A percentile compares a stretch with the other conserved stretches of the same genome.
These are phyloP conservation scores for Fomitopsis pinicola DNA, from an alignment of 1,284 basidiomycete species.

Conservation along the genomic window DNA sequence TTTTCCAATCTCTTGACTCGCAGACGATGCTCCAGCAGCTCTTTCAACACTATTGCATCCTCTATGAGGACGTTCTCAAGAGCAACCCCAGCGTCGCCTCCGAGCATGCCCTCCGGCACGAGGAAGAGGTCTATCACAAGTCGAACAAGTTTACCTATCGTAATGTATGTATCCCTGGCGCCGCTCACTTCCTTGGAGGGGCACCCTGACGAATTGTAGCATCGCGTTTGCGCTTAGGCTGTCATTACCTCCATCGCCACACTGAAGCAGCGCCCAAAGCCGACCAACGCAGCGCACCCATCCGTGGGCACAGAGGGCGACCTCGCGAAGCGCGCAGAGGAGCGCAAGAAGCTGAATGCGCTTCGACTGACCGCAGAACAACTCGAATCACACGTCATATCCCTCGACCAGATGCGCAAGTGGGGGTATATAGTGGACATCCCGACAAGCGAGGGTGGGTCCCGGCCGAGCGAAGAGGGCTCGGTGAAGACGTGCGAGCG, in stretches of 20 bases:
- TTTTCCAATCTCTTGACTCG: background rate
- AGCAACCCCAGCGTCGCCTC: slow-evolving; percentile 55
- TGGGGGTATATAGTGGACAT: slow-evolving; percentile 75
- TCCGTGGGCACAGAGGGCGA: slow-evolving; percentile 82
- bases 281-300: slow-evolving; percentile 57
- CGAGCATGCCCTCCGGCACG: slow-evolving; percentile 74
- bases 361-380: slow-evolving; percentile 51
- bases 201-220: slow-evolving; percentile 3
- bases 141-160: slow-evolving; percentile 76
- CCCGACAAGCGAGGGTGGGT: slow-evolving; percentile 58
- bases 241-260: slow-evolving; percentile 69
- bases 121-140: slow-evolving; percentile 69
- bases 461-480: slow-evolving; percentile 64
- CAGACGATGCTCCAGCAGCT: slow-evolving; percentile 70
- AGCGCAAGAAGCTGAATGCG: slow-evolving; percentile 51
- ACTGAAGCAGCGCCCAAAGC: slow-evolving; percentile 66
- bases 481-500: slow-evolving; percentile 71
- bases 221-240: slow-evolving; percentile 40
- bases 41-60: slow-evolving; percentile 62
- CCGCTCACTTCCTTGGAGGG: background rate
- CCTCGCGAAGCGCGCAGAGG: slow-evolving; percentile 52
- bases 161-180: slow-evolving; percentile 45
- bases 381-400: slow-evolving; percentile 58
- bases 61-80: slow-evolving; percentile 54
- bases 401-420: slow-evolving; percentile 50